Conservation (phyloP, 331 rosid genomes). For the Quercus tomentella region DNA sequence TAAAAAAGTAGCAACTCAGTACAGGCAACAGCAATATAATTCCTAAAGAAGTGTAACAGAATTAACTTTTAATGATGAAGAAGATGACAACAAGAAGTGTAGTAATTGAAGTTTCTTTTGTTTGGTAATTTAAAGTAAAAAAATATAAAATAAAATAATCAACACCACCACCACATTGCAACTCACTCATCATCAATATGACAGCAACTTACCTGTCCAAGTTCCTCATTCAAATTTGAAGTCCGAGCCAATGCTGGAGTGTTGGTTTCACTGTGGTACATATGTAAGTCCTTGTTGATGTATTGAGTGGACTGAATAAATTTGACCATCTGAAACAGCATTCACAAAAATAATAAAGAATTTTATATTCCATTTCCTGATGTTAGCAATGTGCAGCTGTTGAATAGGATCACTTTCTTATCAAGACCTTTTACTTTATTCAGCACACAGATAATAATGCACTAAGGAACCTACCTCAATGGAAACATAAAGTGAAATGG, state of each 20-base stretch:
- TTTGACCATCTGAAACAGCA: slow-evolving; percentile 80
- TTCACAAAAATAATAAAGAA: slow-evolving; percentile 15
- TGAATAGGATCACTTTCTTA: no score
- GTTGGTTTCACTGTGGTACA: slow-evolving; percentile 84
- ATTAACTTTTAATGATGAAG: not conserved
- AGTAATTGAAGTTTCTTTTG: not conserved
- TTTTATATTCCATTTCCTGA: not conserved
- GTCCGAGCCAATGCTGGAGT: slow-evolving; percentile 99
- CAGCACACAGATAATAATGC: slow-evolving; percentile 14
- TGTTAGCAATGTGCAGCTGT: no score
- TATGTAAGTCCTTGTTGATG: slow-evolving; percentile 85
- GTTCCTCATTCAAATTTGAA: slow-evolving; percentile 96
- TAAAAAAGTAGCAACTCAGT: not conserved
- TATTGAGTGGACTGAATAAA: slow-evolving; percentile 92
- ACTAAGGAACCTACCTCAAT: slow-evolving; percentile 72
- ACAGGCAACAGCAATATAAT: slow-evolving; percentile 6
- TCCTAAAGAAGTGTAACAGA: not conserved
- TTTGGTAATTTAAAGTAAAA: not conserved
- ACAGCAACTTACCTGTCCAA: slow-evolving; percentile 74
- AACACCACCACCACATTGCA: not conserved
- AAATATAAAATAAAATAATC: no score
- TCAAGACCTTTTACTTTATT: no score
- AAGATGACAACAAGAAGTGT: not conserved
- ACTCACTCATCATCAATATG: not conserved
- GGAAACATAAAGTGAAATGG: slow-evolving; percentile 94